phyloP scores from a whole-genome alignment of 2,329 filamentous ascomycete genomes.

The Cyphellophora europaea region DNA sequence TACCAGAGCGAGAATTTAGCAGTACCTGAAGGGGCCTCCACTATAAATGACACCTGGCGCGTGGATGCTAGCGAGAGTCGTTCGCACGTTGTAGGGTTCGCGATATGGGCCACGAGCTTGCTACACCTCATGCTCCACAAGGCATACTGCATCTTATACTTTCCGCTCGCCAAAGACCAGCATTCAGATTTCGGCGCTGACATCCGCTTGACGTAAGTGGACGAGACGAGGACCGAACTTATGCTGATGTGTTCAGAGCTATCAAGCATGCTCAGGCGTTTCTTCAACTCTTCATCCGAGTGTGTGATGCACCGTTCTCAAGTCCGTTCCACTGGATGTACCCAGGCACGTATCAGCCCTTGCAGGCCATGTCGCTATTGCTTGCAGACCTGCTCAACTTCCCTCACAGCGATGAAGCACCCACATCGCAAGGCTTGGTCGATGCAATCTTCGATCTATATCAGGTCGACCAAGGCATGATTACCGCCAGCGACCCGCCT shows the following conservation, averaged over 20 bases:
- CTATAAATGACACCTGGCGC: no score
- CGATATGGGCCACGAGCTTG: constrained; percentile 11
- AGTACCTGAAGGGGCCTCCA: no score
- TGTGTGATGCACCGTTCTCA: constrained; percentile 15
- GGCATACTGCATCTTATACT: constrained; percentile 17
- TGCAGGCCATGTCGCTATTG: constrained; percentile 15
- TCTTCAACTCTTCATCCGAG: constrained; percentile 16
- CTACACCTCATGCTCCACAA: constrained; percentile 18
- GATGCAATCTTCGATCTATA: constrained; percentile 17
- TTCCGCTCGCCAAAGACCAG: constrained; percentile 15
- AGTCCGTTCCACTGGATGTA: constrained; percentile 20
- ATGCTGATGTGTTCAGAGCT: constrained; percentile 9
- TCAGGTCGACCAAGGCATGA: constrained; percentile 14
- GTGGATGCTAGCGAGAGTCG: no score
- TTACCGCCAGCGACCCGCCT: constrained; percentile 10
- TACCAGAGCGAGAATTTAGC: no score
- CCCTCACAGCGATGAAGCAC: constrained; percentile 15
- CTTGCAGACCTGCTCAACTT: constrained; percentile 16
- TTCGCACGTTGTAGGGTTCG: constrained; percentile 10
- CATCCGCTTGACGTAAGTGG: constrained; percentile 5
- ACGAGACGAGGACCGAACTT: constrained; percentile 8
- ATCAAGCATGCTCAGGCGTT: constrained; percentile 18
- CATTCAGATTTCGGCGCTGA: constrained; percentile 6
- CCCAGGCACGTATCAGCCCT: constrained; percentile 18
- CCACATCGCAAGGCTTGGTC: constrained; percentile 12